A percentile compares a stretch with the other conserved stretches of the same genome.
Conservation (phyloP, 179 eudicot species). For the Spergularia azorica region DNA sequence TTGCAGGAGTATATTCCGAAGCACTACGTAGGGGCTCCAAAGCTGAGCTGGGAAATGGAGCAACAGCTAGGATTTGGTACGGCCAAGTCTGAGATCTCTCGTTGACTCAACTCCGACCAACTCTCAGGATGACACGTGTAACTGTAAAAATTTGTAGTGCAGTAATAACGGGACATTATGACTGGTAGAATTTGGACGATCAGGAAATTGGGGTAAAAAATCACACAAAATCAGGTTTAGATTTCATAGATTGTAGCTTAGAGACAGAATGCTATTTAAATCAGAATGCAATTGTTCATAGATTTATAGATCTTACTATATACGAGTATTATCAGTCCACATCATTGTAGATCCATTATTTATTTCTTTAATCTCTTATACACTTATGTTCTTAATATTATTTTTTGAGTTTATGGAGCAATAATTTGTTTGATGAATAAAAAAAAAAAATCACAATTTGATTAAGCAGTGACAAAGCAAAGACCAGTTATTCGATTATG, state of each 20-base stretch:
- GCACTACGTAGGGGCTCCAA: constrained; percentile 62
- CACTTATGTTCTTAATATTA: too few species aligned
- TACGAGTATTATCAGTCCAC: not conserved
- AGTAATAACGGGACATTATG: not conserved
- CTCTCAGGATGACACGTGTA: not conserved
- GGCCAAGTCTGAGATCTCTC: constrained; percentile 33
- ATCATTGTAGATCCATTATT: too few species aligned
- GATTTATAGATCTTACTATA: not conserved
- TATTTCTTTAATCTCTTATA: too few species aligned
- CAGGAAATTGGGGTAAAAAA: not conserved
- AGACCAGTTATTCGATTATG: too few species aligned
- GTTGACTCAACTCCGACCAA: constrained; percentile 9
- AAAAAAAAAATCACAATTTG: too few species aligned
- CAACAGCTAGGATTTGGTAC: constrained; percentile 41
- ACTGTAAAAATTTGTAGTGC: constrained; percentile 15
- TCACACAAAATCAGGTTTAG: not conserved
- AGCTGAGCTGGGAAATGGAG: constrained; percentile 81
- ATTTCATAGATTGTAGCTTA: not conserved
- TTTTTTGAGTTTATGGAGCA: too few species aligned
- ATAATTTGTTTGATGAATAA: too few species aligned
- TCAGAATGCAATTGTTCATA: constrained; percentile 1
- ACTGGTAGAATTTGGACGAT: constrained; percentile 15
- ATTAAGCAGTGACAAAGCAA: too few species aligned
- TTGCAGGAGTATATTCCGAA: constrained; percentile 71
- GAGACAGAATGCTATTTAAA: not conserved